phyloP scores from a whole-genome alignment of 306 rosid species.

The Quercus alba region DNA sequence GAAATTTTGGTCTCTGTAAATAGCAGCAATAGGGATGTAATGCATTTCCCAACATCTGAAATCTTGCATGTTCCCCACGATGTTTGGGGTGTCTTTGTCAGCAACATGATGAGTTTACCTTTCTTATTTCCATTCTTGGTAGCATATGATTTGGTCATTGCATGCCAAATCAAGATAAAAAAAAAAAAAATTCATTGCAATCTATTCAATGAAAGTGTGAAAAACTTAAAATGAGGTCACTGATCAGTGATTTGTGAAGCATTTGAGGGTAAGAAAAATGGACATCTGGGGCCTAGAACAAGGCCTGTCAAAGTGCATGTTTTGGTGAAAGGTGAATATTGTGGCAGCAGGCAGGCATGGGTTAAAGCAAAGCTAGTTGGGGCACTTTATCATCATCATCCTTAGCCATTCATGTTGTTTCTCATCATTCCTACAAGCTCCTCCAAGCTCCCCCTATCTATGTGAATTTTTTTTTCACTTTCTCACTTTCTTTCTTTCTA shows the following conservation, averaged over 20 bases:
- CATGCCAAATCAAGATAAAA: constrained; percentile 36
- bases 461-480: not conserved
- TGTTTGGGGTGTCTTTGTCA: constrained; percentile 29
- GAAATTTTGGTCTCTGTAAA: constrained; percentile 23
- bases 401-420: constrained; percentile 29
- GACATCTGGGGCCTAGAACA: constrained; percentile 30
- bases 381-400: constrained; percentile 58
- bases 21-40: not conserved
- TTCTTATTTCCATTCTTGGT: constrained; percentile 39
- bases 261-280: constrained; percentile 32
- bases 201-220: no score
- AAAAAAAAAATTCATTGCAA: not conserved
- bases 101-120: constrained; percentile 52
- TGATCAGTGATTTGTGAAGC: constrained; percentile 26
- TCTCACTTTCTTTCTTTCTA: not conserved
- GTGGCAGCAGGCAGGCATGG: constrained; percentile 40
- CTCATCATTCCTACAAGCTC: not conserved
- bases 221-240: constrained; percentile 1
- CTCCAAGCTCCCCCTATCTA: not conserved
- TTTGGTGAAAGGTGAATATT: constrained; percentile 50
- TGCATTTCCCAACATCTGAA: constrained; percentile 33
- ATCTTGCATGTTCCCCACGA: constrained; percentile 66
- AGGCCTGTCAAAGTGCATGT: constrained; percentile 36
- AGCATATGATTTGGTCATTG: constrained; percentile 28
- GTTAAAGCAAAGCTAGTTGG: constrained; percentile 60